Evolutionary conservation across 106 monocot genomes (phyloP), one percentile per base, ranked within the genome.

Genomic region (Dendrobium catenatum): DNA sequence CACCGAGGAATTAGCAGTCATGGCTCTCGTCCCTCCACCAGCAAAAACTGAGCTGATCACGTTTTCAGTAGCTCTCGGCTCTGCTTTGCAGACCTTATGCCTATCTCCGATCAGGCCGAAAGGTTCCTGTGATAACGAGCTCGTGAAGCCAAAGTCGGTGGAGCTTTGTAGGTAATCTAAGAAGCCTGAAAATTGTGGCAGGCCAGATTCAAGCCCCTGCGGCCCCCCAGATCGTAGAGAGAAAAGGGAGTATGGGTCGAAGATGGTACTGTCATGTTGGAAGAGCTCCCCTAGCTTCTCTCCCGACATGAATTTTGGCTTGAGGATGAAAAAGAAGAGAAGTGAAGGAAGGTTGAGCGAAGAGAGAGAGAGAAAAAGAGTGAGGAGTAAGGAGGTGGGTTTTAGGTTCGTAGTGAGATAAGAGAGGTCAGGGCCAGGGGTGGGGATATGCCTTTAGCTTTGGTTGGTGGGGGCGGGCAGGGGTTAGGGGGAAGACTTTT

Each of bases 1-100:
- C 18, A 84, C 76, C 13, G 95, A 95, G 7, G 95, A 92, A 70
- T 92, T 95, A 0, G 95, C 86, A n/a, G 95, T 90, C 37, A 77
- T 54, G 4, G 86, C 86, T 37, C 77, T 83, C 10, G 77, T 64
- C 19, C 81, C 78, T 0, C 79, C 88, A 9, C 76, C 81, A 9
- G 70, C 54, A 0, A 31, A 75, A n/a, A 31, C 81, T 13, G 59
- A 67, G 27, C 41, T 72, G 20, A 19, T 66, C 77, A 15, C 44
- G 16, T 72, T 29, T 0, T 15, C 33, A 18, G 43, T 75, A 5
- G 44, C 19, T 22, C 2, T 43, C 2, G 51, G 51, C 51, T 51
- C 51, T 51, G 74, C 42, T 0, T 43, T 43, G 42, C 11, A 8
- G 20, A 17, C 42, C 74, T 74, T 74, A 18, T n/a, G 24, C 16